A percentile compares a stretch with the other conserved stretches of the same genome.
Conservation (phyloP, 208 protist species). For the Crithidia acanthocephali region DNA sequence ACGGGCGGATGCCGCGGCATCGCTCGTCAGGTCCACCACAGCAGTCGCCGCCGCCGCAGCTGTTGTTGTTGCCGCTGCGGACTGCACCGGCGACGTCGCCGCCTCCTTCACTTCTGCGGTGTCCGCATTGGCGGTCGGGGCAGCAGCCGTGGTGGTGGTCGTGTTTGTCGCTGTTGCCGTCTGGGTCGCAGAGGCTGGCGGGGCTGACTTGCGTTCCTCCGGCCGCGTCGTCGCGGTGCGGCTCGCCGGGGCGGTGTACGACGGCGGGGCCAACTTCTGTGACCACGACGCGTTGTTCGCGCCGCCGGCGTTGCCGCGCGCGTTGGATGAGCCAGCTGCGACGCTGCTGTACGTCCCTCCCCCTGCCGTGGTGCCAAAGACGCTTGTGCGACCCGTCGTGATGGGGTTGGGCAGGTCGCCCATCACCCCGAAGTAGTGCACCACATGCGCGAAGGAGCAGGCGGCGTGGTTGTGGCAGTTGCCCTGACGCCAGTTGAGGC, state of each 20-base stretch:
- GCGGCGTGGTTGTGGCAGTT: slow-evolving; percentile 73
- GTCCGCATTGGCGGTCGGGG: background rate
- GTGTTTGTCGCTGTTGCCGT: too few relatives aligned
- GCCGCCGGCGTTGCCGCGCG: slow-evolving; percentile 7
- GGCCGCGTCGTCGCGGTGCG: background rate
- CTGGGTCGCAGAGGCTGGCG: background rate
- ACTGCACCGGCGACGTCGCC: too few relatives aligned
- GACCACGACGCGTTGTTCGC: slow-evolving; percentile 17
- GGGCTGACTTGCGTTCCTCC: background rate
- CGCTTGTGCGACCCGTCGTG: slow-evolving; percentile 4
- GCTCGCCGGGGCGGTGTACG: slow-evolving; percentile 3
- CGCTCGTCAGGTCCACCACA: too few relatives aligned
- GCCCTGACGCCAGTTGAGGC: slow-evolving; percentile 75
- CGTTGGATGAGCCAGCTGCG: background rate
- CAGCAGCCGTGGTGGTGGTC: background rate
- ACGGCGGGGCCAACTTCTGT: slow-evolving; percentile 13
- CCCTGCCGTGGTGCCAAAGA: background rate
- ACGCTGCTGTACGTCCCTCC: slow-evolving; percentile 13
- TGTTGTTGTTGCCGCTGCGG: background rate
- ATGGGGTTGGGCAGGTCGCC: slow-evolving; percentile 4
- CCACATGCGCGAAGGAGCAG: slow-evolving; percentile 80
- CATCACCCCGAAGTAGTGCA: slow-evolving; percentile 50
- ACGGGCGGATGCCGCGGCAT: too few relatives aligned
- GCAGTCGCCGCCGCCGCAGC: background rate
- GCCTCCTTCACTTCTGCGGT: background rate